phyloP scores from a whole-genome alignment of 2,329 filamentous ascomycete species.

The Exophiala mesophila region DNA sequence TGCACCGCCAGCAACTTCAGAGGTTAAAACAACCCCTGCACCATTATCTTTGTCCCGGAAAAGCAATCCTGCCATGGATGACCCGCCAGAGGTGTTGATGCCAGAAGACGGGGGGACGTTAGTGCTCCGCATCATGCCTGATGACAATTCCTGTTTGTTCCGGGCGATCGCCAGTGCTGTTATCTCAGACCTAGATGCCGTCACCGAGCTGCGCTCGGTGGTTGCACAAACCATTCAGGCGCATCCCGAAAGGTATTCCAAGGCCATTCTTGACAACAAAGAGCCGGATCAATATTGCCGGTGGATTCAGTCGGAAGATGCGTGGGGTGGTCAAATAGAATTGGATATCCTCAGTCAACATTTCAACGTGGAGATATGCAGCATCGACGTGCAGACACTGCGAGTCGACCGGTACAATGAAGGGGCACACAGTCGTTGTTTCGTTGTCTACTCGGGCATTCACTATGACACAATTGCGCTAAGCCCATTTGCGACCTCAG shows the following conservation, averaged over 20 bases:
- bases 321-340: conserved; percentile 91
- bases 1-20: not conserved
- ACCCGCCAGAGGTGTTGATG: conserved; percentile 58
- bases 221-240: conserved; percentile 73
- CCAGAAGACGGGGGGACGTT: conserved; percentile 52
- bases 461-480: conserved; percentile 90
- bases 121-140: conserved; percentile 88
- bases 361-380: conserved; percentile 80
- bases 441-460: conserved; percentile 80
- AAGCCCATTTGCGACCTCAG: conserved; percentile 57
- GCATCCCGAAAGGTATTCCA: conserved; percentile 66
- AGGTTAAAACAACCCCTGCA: conserved; percentile 7
- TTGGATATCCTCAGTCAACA: conserved; percentile 77
- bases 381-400: conserved; percentile 69
- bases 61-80: conserved; percentile 42
- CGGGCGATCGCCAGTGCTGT: conserved; percentile 78
- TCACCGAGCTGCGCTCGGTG: conserved; percentile 69
- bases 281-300: conserved; percentile 68
- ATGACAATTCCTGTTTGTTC: conserved; percentile 94
- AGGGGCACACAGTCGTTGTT: conserved; percentile 59
- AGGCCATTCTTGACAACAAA: conserved; percentile 68
- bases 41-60: conserved; percentile 40
- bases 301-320: conserved; percentile 73
- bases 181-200: conserved; percentile 60
- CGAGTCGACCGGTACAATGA: conserved; percentile 75